These are phyloP conservation scores for Litsea cubeba DNA, from an alignment of 164 flowering plant species.

Conservation along the genomic window DNA sequence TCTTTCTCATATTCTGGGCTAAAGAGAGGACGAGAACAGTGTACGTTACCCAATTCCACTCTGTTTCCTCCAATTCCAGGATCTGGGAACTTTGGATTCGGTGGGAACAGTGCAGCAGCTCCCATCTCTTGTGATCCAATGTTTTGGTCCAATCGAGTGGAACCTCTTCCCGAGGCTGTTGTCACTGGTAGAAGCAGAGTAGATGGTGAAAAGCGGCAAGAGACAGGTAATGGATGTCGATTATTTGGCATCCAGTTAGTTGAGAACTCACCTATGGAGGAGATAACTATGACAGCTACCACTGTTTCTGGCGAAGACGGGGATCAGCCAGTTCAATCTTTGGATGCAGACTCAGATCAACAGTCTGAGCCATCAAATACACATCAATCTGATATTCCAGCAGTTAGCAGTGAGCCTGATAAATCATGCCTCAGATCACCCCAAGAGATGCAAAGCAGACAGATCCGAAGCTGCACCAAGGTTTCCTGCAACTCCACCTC, in stretches of 20 bases:
- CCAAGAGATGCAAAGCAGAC: constrained; percentile 67
- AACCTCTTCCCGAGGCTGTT: constrained; percentile 41
- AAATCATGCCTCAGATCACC: constrained; percentile 61
- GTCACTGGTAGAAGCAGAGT: constrained; percentile 35
- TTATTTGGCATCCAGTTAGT: constrained; percentile 79
- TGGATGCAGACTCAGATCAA: constrained; percentile 54
- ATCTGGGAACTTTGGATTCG: constrained; percentile 27
- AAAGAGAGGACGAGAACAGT: constrained; percentile 41
- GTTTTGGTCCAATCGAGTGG: constrained; percentile 42
- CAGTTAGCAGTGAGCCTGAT: constrained; percentile 67
- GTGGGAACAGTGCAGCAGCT: constrained; percentile 30
- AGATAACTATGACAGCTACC: constrained; percentile 25
- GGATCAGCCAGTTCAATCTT: constrained; percentile 36
- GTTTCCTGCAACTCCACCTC: constrained; percentile 24
- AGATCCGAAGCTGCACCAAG: constrained; percentile 83
- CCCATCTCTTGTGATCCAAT: constrained; percentile 40
- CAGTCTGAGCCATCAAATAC: constrained; percentile 61
- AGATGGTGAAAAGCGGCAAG: constrained; percentile 49
- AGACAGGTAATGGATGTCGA: constrained; percentile 49
- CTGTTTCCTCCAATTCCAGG: constrained; percentile 36
- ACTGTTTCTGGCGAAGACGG: constrained; percentile 23
- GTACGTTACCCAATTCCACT: constrained; percentile 40
- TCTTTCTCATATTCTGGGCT: constrained; percentile 44
- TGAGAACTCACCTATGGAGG: constrained; percentile 45
- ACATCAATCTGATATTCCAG: constrained; percentile 51